phyloP scores from a whole-genome alignment of 2,329 filamentous ascomycete genomes.

The Stachybotrys chartarum region DNA sequence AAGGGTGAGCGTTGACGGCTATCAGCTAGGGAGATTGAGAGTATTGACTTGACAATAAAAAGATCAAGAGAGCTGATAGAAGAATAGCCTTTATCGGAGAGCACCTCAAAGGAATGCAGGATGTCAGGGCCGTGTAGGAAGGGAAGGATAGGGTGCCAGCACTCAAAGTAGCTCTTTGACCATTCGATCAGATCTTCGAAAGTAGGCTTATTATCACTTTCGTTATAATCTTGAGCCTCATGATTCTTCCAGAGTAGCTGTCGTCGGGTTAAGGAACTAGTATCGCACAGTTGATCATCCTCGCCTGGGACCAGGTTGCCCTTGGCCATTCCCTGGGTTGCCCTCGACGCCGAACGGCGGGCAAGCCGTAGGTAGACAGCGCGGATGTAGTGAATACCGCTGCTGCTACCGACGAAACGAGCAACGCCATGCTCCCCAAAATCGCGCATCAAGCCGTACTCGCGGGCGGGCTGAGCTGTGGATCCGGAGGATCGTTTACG shows the following conservation, averaged over 20 bases:
- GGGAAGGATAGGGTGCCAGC: constrained; percentile 51
- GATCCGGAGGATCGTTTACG: constrained; percentile 21
- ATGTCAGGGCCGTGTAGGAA: constrained; percentile 48
- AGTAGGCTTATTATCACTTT: constrained; percentile 6
- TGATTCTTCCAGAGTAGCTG: constrained; percentile 25
- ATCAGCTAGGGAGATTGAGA: constrained; percentile 48
- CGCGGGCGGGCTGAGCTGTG: constrained; percentile 17
- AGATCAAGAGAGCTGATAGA: constrained; percentile 25
- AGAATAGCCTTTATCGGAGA: constrained; percentile 23
- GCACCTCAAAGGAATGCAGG: constrained; percentile 35
- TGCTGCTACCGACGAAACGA: constrained; percentile 49
- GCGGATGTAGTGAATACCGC: constrained; percentile 52
- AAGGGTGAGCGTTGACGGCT: constrained; percentile 30
- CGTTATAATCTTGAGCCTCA: constrained; percentile 17
- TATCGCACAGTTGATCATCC: constrained; percentile 39
- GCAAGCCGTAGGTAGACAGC: constrained; percentile 43
- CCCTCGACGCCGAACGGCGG: constrained; percentile 13
- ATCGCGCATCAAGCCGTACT: constrained; percentile 41
- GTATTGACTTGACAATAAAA: constrained; percentile 38
- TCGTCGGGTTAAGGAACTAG: constrained; percentile 6
- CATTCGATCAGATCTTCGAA: constrained; percentile 44
- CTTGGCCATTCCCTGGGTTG: constrained; percentile 8
- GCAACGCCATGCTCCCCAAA: constrained; percentile 36
- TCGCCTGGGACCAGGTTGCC: constrained; percentile 45
- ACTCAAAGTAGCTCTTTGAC: constrained; percentile 47